Evolutionary conservation across 805 yeast species (phyloP), one percentile per base, ranked within the genome.

Genomic region (Tetrapisispora phaffii): DNA sequence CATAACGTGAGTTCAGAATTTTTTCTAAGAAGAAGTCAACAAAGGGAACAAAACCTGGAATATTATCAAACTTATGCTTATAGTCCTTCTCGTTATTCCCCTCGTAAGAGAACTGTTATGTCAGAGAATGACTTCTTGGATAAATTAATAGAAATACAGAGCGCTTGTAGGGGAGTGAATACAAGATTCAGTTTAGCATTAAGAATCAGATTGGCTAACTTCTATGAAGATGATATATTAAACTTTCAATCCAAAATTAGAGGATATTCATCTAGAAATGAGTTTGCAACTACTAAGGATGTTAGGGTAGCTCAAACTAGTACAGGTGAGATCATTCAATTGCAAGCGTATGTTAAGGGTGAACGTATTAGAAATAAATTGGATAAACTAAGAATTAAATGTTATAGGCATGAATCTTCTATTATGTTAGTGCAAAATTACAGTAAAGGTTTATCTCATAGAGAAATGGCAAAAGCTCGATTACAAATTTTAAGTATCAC

Each of bases 151-250:
- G 68, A 65, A 45, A 65, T 88, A 16, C 96, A 88, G 59, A 76
- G 93, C 0, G 63, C 79, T 21, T 73, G 85, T 16, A 69, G 86
- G 51, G 95, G 93, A 17, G 79, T 85, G 0, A 68, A 77, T 34
- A 66, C 76, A 45, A 72, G 96, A 43, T 84, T 80, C 57, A 65
- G 67, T 19, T 68, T 80, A 66, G 79, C 78, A 59, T 82, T 84
- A 31, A 75, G 76, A 51, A 72, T 71, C 46, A 80, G 80, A 47
- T 72, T 83, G 68, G 57, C 84, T 24, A 75, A 72, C 47, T 73
- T 84, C 1, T 77, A 76, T 52, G 71, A 71, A 7, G 74, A 72
- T 12, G 76, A 75, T 20, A 56, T 82, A 20, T 60, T 72, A 2
- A 59, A 56, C 9, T 63, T 82, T 19, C 79, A 77, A 53, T 65